Evolutionary conservation across 2,329 filamentous ascomycete species (phyloP).

Genomic region (Fusarium metavorans): DNA sequence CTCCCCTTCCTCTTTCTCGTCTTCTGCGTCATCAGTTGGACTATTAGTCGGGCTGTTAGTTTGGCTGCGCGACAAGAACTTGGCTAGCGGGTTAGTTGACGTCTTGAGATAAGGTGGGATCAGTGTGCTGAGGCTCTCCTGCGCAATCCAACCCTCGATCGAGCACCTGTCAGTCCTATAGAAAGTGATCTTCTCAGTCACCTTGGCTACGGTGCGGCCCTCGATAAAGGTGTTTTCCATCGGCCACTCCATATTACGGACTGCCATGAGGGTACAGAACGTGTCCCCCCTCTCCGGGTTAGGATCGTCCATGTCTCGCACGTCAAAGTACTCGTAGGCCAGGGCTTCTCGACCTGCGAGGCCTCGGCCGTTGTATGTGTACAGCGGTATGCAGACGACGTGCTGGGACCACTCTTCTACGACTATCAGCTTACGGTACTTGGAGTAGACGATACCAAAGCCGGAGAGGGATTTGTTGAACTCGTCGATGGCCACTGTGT

Average conservation of each 20-base stretch:
- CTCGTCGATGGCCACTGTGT: conserved; percentile 5
- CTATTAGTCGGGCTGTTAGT: background rate
- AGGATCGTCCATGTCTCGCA: conserved; percentile 22
- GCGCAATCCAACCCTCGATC: conserved; percentile 23
- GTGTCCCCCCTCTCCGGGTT: conserved; percentile 1
- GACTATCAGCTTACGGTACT: conserved; percentile 42
- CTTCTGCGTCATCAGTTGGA: background rate
- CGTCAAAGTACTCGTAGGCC: conserved; percentile 33
- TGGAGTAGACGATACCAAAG: conserved; percentile 36
- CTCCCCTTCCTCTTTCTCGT: background rate
- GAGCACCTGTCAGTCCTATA: conserved; percentile 24
- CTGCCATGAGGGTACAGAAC: conserved; percentile 10
- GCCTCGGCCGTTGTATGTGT: conserved; percentile 33
- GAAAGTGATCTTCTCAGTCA: conserved; percentile 31
- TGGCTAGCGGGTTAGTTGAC: background rate
- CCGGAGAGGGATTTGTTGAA: conserved; percentile 17
- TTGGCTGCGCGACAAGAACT: background rate
- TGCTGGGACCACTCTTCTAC: conserved; percentile 35
- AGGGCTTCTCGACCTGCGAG: conserved; percentile 17
- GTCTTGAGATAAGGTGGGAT: background rate
- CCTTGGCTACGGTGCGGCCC: conserved; percentile 28
- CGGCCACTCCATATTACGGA: conserved; percentile 9
- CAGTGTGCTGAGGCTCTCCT: conserved; percentile 8
- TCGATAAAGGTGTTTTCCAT: conserved; percentile 16
- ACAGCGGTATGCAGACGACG: conserved; percentile 32